A percentile compares a stretch with the other conserved stretches of the same genome.
Conservation (phyloP, 768 basidiomycete species). For the Mycena galopus region DNA sequence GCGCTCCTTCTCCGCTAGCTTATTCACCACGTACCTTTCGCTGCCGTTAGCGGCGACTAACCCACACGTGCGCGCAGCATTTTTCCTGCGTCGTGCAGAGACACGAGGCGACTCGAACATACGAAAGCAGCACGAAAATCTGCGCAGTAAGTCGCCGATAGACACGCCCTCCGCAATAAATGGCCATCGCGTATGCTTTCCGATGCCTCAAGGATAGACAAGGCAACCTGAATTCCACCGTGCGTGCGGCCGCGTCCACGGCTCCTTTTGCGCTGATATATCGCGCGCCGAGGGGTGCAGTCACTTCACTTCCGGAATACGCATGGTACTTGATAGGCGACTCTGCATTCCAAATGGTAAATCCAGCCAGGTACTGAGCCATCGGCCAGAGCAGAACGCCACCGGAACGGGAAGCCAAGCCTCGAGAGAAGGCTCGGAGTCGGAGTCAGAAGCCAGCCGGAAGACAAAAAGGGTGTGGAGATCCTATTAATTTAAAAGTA, state of each 20-base stretch:
- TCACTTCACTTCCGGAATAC: conserved; percentile 23
- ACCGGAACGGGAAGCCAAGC: conserved; percentile 26
- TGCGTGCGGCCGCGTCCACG: conserved; percentile 5
- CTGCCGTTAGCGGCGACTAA: conserved; percentile 19
- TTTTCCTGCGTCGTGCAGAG: conserved; percentile 16
- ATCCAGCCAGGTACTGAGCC: neutral
- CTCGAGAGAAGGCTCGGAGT: conserved; percentile 8
- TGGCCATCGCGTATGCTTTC: conserved; percentile 18
- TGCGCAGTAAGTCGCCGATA: conserved; percentile 15
- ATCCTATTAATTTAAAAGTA: conserved; percentile 16
- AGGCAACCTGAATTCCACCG: conserved; percentile 16
- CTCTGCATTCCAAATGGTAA: neutral
- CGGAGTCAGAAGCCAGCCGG: conserved; percentile 16
- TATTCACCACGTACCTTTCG: conserved; percentile 10
- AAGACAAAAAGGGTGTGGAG: conserved; percentile 21
- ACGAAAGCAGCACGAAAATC: conserved; percentile 3
- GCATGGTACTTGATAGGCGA: conserved; percentile 25
- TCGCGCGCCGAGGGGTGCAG: conserved; percentile 11
- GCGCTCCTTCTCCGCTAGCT: conserved; percentile 20
- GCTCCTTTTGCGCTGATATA: conserved; percentile 35
- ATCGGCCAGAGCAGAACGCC: conserved; percentile 11
- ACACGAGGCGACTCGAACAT: conserved; percentile 32
- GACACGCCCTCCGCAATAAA: conserved; percentile 8
- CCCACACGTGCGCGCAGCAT: conserved; percentile 23
- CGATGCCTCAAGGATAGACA: conserved; percentile 2